These are phyloP conservation scores for Phalaenopsis equestris DNA, from an alignment of 106 monocot genomes.

Conservation along the genomic window DNA sequence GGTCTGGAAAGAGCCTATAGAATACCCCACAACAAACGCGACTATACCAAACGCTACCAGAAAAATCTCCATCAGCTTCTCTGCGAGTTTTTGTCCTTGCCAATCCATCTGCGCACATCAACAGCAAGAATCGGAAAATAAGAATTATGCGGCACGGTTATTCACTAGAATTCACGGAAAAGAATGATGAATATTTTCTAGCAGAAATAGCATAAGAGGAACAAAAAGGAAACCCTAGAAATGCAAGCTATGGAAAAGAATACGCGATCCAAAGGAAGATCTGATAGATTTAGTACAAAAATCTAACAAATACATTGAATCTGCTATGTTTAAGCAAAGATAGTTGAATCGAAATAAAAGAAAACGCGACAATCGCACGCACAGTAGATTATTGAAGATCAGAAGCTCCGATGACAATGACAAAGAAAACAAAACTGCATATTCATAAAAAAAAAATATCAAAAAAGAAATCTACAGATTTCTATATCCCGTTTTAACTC, in stretches of 20 bases:
- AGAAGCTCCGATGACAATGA: too few species aligned
- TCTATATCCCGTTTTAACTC: too few species aligned
- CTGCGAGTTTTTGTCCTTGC: conserved; percentile 84
- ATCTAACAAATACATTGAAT: too few species aligned
- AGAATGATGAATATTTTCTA: background rate
- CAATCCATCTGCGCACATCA: conserved; percentile 70
- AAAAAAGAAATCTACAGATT: too few species aligned
- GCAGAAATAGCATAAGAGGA: background rate
- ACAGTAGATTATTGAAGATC: too few species aligned
- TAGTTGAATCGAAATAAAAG: too few species aligned
- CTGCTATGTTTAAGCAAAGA: too few species aligned
- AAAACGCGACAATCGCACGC: too few species aligned
- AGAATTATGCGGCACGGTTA: background rate
- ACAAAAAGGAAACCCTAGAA: background rate
- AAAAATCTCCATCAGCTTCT: conserved; percentile 82
- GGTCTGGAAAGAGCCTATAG: conserved; percentile 51
- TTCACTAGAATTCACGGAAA: background rate
- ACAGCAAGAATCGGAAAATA: background rate
- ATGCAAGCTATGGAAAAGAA: background rate
- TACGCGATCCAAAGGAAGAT: background rate
- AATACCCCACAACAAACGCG: conserved; percentile 60
- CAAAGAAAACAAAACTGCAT: too few species aligned
- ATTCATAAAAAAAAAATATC: too few species aligned
- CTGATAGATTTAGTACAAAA: background rate
- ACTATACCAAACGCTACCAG: conserved; percentile 47